These are phyloP conservation scores for Monosporascus sp. DNA, from an alignment of 2,329 filamentous ascomycete genomes.

Conservation along the genomic window DNA sequence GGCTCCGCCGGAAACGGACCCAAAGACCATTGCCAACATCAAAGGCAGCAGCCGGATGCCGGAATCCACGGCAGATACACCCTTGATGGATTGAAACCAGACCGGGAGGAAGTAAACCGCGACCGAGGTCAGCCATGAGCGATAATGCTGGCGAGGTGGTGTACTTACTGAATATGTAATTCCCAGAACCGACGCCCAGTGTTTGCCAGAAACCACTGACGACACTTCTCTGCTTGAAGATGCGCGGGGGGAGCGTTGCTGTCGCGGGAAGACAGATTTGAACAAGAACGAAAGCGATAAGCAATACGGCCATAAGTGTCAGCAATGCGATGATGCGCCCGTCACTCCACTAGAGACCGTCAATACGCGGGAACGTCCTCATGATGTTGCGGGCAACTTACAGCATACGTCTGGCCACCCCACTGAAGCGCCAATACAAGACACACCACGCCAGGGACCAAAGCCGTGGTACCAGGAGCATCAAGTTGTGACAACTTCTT, in stretches of 20 bases:
- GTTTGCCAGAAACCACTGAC: neutral
- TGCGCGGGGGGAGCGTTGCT: conserved; percentile 13
- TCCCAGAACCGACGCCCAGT: no score
- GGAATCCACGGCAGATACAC: conserved; percentile 21
- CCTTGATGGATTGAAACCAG: conserved; percentile 21
- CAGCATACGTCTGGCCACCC: conserved; percentile 26
- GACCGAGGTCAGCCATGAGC: no score
- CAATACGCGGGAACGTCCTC: no score
- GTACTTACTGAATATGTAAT: no score
- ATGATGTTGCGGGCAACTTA: no score
- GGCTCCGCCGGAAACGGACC: conserved; percentile 16
- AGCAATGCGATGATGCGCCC: conserved; percentile 28
- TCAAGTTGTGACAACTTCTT: conserved; percentile 8
- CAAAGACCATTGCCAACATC: conserved; percentile 18
- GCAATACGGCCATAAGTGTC: conserved; percentile 22
- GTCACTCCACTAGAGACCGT: conserved; percentile 19
- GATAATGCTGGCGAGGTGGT: no score
- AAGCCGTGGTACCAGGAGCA: conserved; percentile 5
- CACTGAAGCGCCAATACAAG: conserved; percentile 39
- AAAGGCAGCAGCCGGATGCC: conserved; percentile 27
- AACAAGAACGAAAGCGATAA: conserved; percentile 24
- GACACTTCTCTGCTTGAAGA: conserved; percentile 16
- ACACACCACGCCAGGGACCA: conserved; percentile 29
- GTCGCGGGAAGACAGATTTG: conserved; percentile 14
- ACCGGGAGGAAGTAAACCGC: conserved; percentile 16